Base-by-base conservation (phyloP, 805 yeast species). In the Kockiozyma suomiensis region DNA sequence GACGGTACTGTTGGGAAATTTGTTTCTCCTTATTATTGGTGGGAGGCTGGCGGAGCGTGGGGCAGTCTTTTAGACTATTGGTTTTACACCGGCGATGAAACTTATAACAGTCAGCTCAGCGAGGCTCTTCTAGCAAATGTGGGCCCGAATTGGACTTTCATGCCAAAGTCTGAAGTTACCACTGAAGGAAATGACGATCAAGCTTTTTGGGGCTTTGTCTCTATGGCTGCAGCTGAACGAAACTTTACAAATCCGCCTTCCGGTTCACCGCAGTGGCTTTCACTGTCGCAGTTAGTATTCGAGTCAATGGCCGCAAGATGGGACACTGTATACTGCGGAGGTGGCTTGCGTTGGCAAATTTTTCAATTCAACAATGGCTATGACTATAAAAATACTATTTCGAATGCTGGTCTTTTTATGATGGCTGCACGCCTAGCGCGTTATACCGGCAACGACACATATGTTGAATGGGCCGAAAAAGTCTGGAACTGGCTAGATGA, bases 121-220 rank as follows among this genome's bases (percentile, higher is more conserved):
- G 76, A 80, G 38, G 88, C 96, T 2, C 72, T 93, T 68, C 70
- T 82, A 53, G 85, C 83, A 70, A 98, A 93, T 74, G 82, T 83
- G 8, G 93, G 93, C 50, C 82, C 81, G 10, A 79, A 85, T 71
- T 77, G 83, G 76, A 86, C 93, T 75, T 94, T 85, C 74, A 85
- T 93, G 74, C 97, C 97, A 3, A 76, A 84, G 62, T 90, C 90
- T 73, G 97, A 92, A 75, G 83, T 92, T 10, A 85, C 91, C 37
- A 88, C 96, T 1, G 97, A 93, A 75, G 99, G 98, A 70, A 93
- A 93, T 72, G 99, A 93, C 79, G 98, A 93, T 78, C 98, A 93
- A 77, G 97, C 89, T 1, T 90, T 93, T 73, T 93, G 98, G 98
- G 98, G 97, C 4, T 79, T 94, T 61, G 87, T 96, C 0, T 96